Conservation (phyloP, 2,329 filamentous ascomycete genomes). For the Aureobasidium sp. region DNA sequence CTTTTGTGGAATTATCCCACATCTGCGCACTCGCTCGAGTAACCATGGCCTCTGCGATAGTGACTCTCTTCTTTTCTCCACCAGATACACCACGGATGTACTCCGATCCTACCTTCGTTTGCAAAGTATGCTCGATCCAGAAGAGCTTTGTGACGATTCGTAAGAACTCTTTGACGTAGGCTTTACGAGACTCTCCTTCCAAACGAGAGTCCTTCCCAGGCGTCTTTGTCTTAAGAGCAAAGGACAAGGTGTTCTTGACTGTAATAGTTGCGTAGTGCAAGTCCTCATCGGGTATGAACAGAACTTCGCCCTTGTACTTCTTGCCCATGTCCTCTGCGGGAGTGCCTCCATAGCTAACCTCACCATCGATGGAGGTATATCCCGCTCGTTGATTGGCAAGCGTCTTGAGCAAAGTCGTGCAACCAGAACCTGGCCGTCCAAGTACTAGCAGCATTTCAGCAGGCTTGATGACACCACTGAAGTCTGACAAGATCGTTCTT, state of each 20-base stretch:
- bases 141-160: constrained; percentile 61
- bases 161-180: constrained; percentile 65
- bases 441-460: constrained; percentile 87
- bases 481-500: constrained; percentile 51
- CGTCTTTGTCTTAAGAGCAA: constrained; percentile 78
- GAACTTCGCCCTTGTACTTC: constrained; percentile 70
- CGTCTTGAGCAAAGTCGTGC: constrained; percentile 49
- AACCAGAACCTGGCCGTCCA: constrained; percentile 61
- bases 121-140: constrained; percentile 80
- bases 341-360: constrained; percentile 72
- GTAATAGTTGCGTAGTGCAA: constrained; percentile 79
- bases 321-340: constrained; percentile 61
- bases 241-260: constrained; percentile 78
- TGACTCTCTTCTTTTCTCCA: constrained; percentile 44
- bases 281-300: constrained; percentile 84
- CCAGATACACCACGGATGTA: constrained; percentile 67
- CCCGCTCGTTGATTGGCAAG: constrained; percentile 51
- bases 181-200: constrained; percentile 69
- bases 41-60: constrained; percentile 44
- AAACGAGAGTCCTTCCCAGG: constrained; percentile 63
- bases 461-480: constrained; percentile 53
- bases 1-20: constrained; percentile 44
- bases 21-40: constrained; percentile 33
- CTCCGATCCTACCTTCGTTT: constrained; percentile 77
- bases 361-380: constrained; percentile 53